Percentiles rank a stretch among this genome's conserved stretches.
phyloP scores from a whole-genome alignment of 1,284 basidiomycete species.

The Puccinia horiana region DNA sequence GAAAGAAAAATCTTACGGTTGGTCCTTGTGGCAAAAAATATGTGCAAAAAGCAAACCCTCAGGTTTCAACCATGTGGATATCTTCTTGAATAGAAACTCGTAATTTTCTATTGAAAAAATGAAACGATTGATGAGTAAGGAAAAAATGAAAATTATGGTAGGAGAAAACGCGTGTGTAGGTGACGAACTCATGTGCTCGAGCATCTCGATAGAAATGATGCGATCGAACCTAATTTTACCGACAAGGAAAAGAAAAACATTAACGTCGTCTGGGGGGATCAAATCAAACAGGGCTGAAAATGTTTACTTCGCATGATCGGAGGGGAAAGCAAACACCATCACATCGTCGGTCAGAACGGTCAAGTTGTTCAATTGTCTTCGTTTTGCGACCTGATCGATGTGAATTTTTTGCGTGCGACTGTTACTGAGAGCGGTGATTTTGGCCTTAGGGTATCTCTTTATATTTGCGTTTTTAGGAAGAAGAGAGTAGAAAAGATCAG shows the following conservation, averaged over 20 bases:
- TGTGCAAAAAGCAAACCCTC: constrained; percentile 68
- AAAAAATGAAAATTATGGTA: background rate
- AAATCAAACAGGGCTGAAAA: background rate
- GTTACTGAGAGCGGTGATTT: constrained; percentile 71
- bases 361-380: constrained; percentile 66
- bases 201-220: constrained; percentile 78
- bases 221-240: constrained; percentile 67
- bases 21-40: constrained; percentile 69
- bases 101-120: constrained; percentile 64
- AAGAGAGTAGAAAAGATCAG: background rate
- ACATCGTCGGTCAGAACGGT: constrained; percentile 74
- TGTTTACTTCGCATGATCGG: constrained; percentile 57
- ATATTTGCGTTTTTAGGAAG: background rate
- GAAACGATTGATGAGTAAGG: background rate
- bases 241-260: background rate
- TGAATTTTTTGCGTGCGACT: constrained; percentile 71
- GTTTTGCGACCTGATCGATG: constrained; percentile 67
- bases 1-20: constrained; percentile 31
- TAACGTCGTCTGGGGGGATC: background rate
- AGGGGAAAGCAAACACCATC: constrained; percentile 68
- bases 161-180: background rate
- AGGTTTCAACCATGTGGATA: constrained; percentile 70
- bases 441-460: constrained; percentile 71
- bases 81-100: constrained; percentile 67
- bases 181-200: constrained; percentile 70